Evolutionary conservation across 2,329 filamentous ascomycete species (phyloP).

Genomic region (Aspergillus ustus): DNA sequence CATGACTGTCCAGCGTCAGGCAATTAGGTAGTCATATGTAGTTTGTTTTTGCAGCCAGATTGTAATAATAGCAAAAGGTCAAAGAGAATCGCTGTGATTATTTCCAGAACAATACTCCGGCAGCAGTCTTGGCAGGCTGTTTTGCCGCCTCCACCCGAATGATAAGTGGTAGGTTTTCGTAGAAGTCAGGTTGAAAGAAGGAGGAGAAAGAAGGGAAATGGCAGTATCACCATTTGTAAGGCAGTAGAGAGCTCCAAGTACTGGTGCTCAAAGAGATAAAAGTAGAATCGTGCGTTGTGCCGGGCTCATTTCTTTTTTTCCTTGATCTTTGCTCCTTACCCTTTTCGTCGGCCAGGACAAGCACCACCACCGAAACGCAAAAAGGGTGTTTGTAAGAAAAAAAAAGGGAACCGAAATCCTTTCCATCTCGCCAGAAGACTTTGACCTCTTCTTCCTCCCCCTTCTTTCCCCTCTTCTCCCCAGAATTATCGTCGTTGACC

Average conservation of each 20-base stretch:
- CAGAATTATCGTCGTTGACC: conserved; percentile 28
- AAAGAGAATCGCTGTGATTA: not conserved
- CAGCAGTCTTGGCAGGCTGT: conserved; percentile 18
- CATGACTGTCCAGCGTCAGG: not conserved
- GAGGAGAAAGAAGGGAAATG: not conserved
- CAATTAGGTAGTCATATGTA: not conserved
- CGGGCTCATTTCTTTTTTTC: conserved; percentile 8
- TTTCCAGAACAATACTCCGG: conserved; percentile 17
- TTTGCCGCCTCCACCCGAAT: conserved; percentile 23
- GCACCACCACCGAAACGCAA: conserved; percentile 21
- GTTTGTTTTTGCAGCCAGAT: not conserved
- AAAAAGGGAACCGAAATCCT: conserved; percentile 21
- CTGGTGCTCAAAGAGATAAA: not conserved
- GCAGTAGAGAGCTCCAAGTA: not conserved
- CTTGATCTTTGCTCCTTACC: conserved; percentile 18
- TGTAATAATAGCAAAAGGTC: not conserved
- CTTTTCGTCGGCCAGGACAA: conserved; percentile 18
- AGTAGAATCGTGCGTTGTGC: not conserved
- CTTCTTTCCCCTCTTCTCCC: conserved; percentile 18
- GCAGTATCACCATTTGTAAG: not conserved
- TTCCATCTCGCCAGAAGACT: conserved; percentile 22
- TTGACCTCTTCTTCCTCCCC: conserved; percentile 24
- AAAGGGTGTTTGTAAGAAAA: conserved; percentile 21
- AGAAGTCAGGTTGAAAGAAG: conserved; percentile 1
- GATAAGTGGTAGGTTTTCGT: conserved; percentile 2